A percentile compares a stretch with the other conserved stretches of the same genome.
phyloP scores from a whole-genome alignment of 1,284 basidiomycete species.

The Moesziomyces globuligerus region DNA sequence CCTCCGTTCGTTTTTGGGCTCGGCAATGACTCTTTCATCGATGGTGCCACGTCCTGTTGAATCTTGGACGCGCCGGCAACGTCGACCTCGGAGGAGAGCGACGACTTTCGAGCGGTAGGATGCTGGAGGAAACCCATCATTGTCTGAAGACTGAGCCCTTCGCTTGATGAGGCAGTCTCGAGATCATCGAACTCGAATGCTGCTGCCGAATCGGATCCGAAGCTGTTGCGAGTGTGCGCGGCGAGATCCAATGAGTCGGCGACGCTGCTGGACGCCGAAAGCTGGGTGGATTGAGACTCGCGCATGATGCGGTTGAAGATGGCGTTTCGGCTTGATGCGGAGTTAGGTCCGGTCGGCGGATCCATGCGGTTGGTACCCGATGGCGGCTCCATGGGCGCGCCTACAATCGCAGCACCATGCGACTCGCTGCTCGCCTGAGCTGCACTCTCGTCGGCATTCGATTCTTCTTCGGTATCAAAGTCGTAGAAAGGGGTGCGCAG shows the following conservation, averaged over 20 bases:
- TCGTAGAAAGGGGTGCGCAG: conserved; percentile 32
- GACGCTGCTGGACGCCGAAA: conserved; percentile 17
- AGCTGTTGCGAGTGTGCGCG: conserved; percentile 9
- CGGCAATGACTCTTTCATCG: not conserved
- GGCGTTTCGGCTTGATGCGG: not conserved
- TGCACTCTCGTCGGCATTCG: not conserved
- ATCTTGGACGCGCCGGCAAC: not conserved
- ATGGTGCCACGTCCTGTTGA: not conserved
- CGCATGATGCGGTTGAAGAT: conserved; percentile 8
- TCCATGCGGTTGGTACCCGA: not conserved
- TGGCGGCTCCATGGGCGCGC: not conserved
- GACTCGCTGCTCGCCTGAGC: conserved; percentile 6
- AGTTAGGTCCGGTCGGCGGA: too few relatives aligned
- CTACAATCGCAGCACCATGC: not conserved
- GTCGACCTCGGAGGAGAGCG: not conserved
- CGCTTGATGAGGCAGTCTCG: conserved; percentile 12
- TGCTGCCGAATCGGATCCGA: conserved; percentile 7
- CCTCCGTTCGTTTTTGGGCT: not conserved
- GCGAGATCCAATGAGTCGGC: conserved; percentile 8
- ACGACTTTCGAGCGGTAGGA: conserved; percentile 10
- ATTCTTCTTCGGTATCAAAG: conserved; percentile 22
- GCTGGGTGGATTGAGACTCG: conserved; percentile 5
- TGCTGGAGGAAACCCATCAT: conserved; percentile 46
- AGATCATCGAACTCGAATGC: conserved; percentile 36
- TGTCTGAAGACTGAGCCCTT: conserved; percentile 33